Percentiles rank a stretch among this genome's conserved stretches.
Conservation (phyloP, 768 basidiomycete genomes). For the Trametes meyenii region DNA sequence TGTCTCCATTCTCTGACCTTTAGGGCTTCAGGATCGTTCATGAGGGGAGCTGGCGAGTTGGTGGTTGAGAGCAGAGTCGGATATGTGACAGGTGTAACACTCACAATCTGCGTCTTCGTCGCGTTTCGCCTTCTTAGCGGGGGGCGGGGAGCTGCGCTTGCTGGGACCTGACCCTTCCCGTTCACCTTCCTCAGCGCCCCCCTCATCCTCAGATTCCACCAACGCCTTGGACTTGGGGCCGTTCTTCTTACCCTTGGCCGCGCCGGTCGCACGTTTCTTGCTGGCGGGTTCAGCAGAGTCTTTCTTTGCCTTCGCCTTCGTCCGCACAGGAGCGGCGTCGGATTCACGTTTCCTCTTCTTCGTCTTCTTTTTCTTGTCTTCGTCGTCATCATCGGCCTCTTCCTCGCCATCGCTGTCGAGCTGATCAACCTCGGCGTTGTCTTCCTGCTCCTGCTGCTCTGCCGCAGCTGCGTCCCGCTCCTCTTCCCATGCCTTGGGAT, state of each 20-base stretch:
- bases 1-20: constrained; percentile 93
- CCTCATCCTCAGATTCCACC: constrained; percentile 66
- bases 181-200: constrained; percentile 33
- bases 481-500: constrained; percentile 72
- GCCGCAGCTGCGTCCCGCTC: constrained; percentile 40
- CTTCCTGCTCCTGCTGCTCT: constrained; percentile 48
- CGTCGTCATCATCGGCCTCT: constrained; percentile 51
- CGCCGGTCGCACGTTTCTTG: constrained; percentile 39
- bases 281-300: constrained; percentile 42
- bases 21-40: constrained; percentile 60
- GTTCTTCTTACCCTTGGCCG: constrained; percentile 54
- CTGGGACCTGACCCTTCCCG: constrained; percentile 50
- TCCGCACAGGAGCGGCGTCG: constrained; percentile 44
- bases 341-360: constrained; percentile 69
- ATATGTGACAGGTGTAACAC: constrained; percentile 25
- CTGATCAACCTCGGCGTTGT: constrained; percentile 68
- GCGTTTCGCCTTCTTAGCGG: constrained; percentile 63
- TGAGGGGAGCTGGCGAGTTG: constrained; percentile 41
- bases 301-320: constrained; percentile 51
- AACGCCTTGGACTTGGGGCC: constrained; percentile 62
- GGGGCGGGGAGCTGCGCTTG: constrained; percentile 61
- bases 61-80: background rate
- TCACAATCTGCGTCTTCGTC: constrained; percentile 62
- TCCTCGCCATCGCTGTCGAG: constrained; percentile 56
- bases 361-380: constrained; percentile 48